Percentiles rank a stretch among this genome's conserved stretches.
Evolutionary conservation across 1,284 basidiomycete species (phyloP).

Genomic region (Wolfiporia cocos): DNA sequence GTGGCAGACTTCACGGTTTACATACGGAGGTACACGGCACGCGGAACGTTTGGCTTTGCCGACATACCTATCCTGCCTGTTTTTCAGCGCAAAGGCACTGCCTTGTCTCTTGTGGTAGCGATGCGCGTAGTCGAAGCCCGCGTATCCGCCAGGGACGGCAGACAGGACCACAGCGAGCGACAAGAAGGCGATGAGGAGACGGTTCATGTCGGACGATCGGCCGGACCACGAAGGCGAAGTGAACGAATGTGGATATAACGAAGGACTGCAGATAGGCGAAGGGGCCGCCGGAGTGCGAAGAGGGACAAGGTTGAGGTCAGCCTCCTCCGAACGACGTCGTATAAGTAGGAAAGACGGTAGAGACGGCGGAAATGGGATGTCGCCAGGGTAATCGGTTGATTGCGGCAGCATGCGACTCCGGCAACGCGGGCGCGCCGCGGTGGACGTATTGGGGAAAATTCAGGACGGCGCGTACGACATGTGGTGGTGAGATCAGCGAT

Average conservation of each 20-base stretch:
- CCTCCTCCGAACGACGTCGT: background rate
- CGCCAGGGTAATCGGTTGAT: conserved; percentile 8
- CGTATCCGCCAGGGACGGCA: conserved; percentile 24
- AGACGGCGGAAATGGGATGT: background rate
- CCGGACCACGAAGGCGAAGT: no score
- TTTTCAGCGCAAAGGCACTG: background rate
- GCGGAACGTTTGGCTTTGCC: conserved; percentile 17
- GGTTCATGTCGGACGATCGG: conserved; percentile 31
- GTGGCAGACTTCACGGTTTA: no score
- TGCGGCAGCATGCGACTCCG: no score
- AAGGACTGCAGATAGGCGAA: conserved; percentile 4
- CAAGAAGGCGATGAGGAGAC: conserved; percentile 30
- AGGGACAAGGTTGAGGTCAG: background rate
- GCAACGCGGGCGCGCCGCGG: no score
- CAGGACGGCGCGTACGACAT: no score
- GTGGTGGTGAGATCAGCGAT: no score
- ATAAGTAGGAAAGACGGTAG: background rate
- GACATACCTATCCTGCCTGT: background rate
- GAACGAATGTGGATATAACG: conserved; percentile 5
- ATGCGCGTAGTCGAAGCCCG: conserved; percentile 46
- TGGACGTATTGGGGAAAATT: no score
- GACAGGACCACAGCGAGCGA: conserved; percentile 34
- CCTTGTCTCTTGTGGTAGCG: conserved; percentile 21
- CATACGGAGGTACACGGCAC: conserved; percentile 26
- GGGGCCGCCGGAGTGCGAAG: conserved; percentile 1